These are phyloP conservation scores for Ophiobolus disseminans DNA, from an alignment of 2,329 filamentous ascomycete species.

Conservation along the genomic window DNA sequence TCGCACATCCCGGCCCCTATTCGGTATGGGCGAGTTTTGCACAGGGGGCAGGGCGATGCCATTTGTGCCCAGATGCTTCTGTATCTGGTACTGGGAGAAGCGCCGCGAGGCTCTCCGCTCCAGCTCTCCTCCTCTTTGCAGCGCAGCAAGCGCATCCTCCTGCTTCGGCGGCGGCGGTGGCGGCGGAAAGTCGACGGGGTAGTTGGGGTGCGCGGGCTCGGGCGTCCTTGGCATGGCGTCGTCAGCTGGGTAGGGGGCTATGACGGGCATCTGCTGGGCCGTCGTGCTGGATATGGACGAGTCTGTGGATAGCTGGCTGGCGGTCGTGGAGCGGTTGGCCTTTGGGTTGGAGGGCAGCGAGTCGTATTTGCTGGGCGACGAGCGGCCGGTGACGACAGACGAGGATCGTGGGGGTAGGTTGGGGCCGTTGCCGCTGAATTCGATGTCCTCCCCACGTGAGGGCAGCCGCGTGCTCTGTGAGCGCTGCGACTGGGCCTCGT, in stretches of 20 bases:
- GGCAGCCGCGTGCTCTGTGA: conserved; percentile 52
- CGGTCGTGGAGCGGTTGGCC: conserved; percentile 40
- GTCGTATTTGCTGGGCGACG: conserved; percentile 54
- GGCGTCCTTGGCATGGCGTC: conserved; percentile 55
- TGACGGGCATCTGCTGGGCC: conserved; percentile 77
- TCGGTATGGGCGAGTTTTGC: conserved; percentile 83
- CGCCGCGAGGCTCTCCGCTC: conserved; percentile 90
- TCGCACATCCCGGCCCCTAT: conserved; percentile 80
- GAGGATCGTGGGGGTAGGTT: conserved; percentile 58
- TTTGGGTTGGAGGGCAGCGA: conserved; percentile 45
- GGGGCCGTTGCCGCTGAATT: conserved; percentile 45
- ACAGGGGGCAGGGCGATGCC: conserved; percentile 81
- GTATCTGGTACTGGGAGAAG: conserved; percentile 96
- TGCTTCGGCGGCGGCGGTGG: conserved; percentile 82
- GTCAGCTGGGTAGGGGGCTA: conserved; percentile 75
- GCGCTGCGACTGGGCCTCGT: conserved; percentile 52
- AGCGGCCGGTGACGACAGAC: conserved; percentile 50
- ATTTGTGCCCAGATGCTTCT: conserved; percentile 87
- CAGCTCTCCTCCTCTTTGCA: conserved; percentile 90
- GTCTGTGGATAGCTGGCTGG: conserved; percentile 45
- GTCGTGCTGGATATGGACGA: conserved; percentile 76
- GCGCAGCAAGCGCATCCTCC: conserved; percentile 86
- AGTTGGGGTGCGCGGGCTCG: conserved; percentile 47
- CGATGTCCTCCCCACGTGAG: conserved; percentile 51
- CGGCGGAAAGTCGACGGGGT: conserved; percentile 68